A percentile compares a stretch with the other conserved stretches of the same genome.
phyloP scores from a whole-genome alignment of 768 basidiomycete genomes.

The Boletellus ananas region DNA sequence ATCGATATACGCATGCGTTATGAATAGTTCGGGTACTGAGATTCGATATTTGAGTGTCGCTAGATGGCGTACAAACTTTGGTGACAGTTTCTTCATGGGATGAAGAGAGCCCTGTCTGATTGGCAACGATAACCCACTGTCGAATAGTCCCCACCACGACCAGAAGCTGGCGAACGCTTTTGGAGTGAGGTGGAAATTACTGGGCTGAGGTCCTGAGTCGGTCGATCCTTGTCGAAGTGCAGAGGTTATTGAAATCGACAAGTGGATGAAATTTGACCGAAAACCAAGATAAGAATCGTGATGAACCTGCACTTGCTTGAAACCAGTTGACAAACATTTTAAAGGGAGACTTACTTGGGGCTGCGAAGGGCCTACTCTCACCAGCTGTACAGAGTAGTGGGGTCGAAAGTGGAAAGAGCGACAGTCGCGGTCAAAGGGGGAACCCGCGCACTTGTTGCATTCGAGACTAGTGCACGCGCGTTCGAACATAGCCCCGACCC shows the following conservation, averaged over 20 bases:
- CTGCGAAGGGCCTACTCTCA: constrained; percentile 41
- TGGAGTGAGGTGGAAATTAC: constrained; percentile 82
- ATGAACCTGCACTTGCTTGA: constrained; percentile 31
- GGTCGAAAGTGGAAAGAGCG: constrained; percentile 76
- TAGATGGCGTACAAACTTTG: constrained; percentile 83
- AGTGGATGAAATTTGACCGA: constrained; percentile 90
- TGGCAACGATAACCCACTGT: constrained; percentile 71
- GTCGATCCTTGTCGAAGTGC: constrained; percentile 39
- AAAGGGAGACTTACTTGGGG: constrained; percentile 43
- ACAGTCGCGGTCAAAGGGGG: constrained; percentile 71
- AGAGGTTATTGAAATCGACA: constrained; percentile 80
- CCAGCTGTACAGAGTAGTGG: constrained; percentile 71
- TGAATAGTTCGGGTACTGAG: constrained; percentile 68
- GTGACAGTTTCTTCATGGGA: constrained; percentile 64
- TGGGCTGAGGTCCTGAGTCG: constrained; percentile 36
- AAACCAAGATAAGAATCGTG: constrained; percentile 84
- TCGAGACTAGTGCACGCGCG: constrained; percentile 65
- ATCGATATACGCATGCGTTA: constrained; percentile 86
- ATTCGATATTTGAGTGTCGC: constrained; percentile 92
- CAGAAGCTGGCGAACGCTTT: constrained; percentile 86
- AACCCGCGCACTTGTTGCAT: constrained; percentile 59
- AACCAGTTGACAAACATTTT: not conserved
- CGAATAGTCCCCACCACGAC: constrained; percentile 88
- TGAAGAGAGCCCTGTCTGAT: constrained; percentile 87
- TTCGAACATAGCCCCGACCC: constrained; percentile 79